Evolutionary conservation across 257 asterid genomes (phyloP).

Genomic region (Rehmannia glutinosa): DNA sequence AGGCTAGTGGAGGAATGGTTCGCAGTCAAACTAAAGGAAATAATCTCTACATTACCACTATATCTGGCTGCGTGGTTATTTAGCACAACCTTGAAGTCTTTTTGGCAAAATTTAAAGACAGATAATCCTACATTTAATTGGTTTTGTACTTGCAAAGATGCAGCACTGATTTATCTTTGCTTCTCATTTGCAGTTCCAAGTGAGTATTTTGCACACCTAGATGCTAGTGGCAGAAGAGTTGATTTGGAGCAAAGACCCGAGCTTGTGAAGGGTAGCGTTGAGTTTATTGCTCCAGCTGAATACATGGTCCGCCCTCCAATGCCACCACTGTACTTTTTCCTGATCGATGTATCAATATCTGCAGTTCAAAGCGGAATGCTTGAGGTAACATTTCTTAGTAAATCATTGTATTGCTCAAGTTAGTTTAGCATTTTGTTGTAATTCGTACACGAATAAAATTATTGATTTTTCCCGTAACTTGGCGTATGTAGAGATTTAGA

Average conservation of each 20-base stretch:
- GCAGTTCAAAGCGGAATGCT: conserved; percentile 90
- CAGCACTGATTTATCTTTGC: conserved; percentile 24
- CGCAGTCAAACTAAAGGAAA: background rate
- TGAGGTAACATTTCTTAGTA: conserved; percentile 49
- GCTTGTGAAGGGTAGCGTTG: conserved; percentile 80
- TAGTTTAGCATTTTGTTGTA: background rate
- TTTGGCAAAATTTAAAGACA: background rate
- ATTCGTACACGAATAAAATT: too few species aligned
- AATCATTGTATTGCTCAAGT: background rate
- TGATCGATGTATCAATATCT: conserved; percentile 83
- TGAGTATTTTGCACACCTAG: conserved; percentile 81
- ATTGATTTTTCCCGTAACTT: too few species aligned
- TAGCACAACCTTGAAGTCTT: background rate
- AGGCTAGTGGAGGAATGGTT: background rate
- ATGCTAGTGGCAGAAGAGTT: conserved; percentile 68
- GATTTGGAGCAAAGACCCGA: conserved; percentile 92
- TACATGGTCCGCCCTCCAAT: conserved; percentile 90
- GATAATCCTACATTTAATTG: conserved; percentile 2
- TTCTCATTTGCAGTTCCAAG: conserved; percentile 65
- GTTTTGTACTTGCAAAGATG: conserved; percentile 16
- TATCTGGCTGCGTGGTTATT: conserved; percentile 7
- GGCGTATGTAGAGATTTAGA: too few species aligned
- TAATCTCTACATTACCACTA: background rate
- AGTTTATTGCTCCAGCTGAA: conserved; percentile 77
- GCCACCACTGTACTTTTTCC: conserved; percentile 82